Base-by-base conservation (phyloP, 1,284 basidiomycete genomes). In the Papiliotrema laurentii region DNA sequence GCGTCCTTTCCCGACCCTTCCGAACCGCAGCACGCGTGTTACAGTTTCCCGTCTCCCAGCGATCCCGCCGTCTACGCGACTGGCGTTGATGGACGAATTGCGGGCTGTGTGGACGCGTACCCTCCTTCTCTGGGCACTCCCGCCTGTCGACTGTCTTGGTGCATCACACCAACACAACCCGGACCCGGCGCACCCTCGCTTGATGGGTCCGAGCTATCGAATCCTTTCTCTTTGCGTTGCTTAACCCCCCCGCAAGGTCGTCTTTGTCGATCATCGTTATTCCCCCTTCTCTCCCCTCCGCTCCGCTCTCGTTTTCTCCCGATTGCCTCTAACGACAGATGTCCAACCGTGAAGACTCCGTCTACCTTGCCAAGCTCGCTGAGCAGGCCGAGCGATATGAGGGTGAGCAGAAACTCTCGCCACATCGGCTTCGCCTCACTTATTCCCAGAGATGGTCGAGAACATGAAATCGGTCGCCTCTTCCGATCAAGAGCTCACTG, bases 291-390 rank as follows among this genome's bases (percentile, higher is more conserved):
- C 18, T 18, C 26, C 21, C 19, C 30, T 41, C 47, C 18, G 18
- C 39, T 18, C 28, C 44, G 24, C 38, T 25, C 28, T 13, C n/a
- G n/a, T 22, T 27, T 24, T 39, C 39, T 4, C 30, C 18, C 27
- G 21, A 21, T 25, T 30, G 34, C 5, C 18, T 40, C 6, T 7
- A 18, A 31, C 38, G 22, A 37, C 53, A 83, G 81, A 91, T 91
- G 89, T 76, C 87, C 70, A 81, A 84, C 72, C 89, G 90, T 74
- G 90, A 93, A 84, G 91, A 94, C 77, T 91, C 87, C 70, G 92
- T 97, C 78, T 96, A 96, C 84, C 91, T 96, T 76, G 92, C 92
- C 79, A 96, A 97, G 88, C 90, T 96, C 81, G 89, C 90, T 76
- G 91, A 94, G 81, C 90, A 94, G 81, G 92, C 92, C 65, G 92